Evolutionary conservation across 441 rosid species (phyloP).

Genomic region (Gossypium schwendimanii): DNA sequence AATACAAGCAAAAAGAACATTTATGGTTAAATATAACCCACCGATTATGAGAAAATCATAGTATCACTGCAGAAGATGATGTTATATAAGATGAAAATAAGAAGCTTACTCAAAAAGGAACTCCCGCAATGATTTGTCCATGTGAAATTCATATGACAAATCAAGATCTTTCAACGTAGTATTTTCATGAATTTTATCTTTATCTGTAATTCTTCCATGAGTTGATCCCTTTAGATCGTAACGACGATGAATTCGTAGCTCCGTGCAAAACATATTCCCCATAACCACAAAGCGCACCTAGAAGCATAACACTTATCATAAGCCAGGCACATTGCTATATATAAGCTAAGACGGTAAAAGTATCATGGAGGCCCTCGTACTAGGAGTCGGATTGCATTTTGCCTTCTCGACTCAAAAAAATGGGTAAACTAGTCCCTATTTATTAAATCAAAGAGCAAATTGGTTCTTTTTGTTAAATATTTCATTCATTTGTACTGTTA

Average conservation of each 20-base stretch:
- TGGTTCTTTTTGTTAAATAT: no score
- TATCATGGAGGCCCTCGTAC: no score
- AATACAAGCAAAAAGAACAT: constrained; percentile 9
- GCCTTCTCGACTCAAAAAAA: no score
- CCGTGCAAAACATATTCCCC: constrained; percentile 99
- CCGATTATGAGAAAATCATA: not conserved
- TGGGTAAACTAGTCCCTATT: no score
- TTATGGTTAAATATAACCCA: constrained; percentile 7
- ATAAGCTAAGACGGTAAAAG: not conserved
- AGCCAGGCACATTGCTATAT: constrained; percentile 9
- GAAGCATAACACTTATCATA: constrained; percentile 14
- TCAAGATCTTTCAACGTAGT: constrained; percentile 90
- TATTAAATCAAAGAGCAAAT: no score
- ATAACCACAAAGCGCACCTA: constrained; percentile 95
- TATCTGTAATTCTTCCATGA: constrained; percentile 68
- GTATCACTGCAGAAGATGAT: not conserved
- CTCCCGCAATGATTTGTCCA: constrained; percentile 79
- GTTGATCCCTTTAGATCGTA: constrained; percentile 93
- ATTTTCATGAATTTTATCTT: constrained; percentile 53
- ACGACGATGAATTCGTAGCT: constrained; percentile 77
- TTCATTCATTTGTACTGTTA: no score
- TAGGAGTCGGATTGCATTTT: no score
- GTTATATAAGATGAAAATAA: not conserved
- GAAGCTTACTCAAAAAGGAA: constrained; percentile 64
- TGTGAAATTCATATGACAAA: constrained; percentile 68